Conservation (phyloP, 208 protist species). For the Trichomonas vaginalis region DNA sequence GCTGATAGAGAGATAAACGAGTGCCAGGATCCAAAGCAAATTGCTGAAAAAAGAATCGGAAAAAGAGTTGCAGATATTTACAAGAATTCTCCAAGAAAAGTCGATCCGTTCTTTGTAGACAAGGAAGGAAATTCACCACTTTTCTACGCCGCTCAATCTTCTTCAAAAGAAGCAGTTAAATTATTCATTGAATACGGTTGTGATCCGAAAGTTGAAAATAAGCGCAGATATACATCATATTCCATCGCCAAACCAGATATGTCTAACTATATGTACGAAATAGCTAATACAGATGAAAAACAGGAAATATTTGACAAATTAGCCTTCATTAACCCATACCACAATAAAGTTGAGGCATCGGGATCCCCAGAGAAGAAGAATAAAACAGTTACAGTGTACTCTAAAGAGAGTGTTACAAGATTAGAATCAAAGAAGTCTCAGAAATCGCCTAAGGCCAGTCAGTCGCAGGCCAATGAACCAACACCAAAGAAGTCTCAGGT, state of each 20-base stretch:
- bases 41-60: not conserved
- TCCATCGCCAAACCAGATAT: not conserved
- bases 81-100: not conserved
- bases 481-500: not conserved
- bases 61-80: not conserved
- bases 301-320: not conserved
- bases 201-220: not conserved
- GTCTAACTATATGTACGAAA: not conserved
- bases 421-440: not conserved
- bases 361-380: not conserved
- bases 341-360: not conserved
- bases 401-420: not conserved
- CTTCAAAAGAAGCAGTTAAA: not conserved
- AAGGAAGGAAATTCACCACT: not conserved
- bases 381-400: not conserved
- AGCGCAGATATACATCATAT: not conserved
- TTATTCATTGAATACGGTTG: not conserved
- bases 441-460: not conserved
- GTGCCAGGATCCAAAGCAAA: not conserved
- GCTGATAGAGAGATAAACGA: not conserved
- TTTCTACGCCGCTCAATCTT: not conserved
- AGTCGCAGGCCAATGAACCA: not conserved
- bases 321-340: not conserved
- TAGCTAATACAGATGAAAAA: not conserved
- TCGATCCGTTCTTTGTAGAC: not conserved